These are phyloP conservation scores for Metarhizium humberi DNA, from an alignment of 2,329 filamentous ascomycete genomes.

Conservation along the genomic window DNA sequence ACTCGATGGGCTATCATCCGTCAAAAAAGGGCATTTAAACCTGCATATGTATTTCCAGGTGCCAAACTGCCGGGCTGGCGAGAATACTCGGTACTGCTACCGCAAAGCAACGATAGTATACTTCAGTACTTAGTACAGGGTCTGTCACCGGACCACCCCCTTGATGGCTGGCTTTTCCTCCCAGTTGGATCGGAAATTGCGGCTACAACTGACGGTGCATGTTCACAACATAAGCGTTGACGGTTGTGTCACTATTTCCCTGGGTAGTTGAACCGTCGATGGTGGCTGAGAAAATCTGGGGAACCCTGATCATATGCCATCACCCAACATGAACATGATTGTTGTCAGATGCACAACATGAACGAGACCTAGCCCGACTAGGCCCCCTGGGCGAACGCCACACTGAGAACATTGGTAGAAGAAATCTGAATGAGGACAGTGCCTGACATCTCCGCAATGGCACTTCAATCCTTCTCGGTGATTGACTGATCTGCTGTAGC, in stretches of 20 bases:
- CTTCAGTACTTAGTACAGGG: no score
- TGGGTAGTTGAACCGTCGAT: neutral
- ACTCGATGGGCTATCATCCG: no score
- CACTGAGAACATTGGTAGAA: neutral
- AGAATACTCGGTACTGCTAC: neutral
- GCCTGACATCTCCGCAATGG: neutral
- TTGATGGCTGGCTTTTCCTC: no score
- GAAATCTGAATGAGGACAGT: neutral
- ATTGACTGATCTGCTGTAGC: neutral
- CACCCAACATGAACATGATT: neutral
- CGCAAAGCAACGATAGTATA: neutral
- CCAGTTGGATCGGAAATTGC: no score
- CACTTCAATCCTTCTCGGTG: neutral
- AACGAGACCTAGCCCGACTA: neutral
- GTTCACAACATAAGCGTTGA: neutral
- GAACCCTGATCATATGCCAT: slow-evolving; percentile 3
- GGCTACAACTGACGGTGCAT: neutral
- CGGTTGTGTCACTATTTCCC: neutral
- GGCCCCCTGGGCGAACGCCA: neutral
- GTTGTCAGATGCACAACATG: neutral
- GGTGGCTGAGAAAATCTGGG: slow-evolving; percentile 4
- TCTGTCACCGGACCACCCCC: no score
- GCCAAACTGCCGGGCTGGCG: neutral
- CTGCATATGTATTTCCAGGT: neutral
- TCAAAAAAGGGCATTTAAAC: neutral